phyloP scores from a whole-genome alignment of 2,329 filamentous ascomycete species.

The Colletotrichum lindemuthianum region DNA sequence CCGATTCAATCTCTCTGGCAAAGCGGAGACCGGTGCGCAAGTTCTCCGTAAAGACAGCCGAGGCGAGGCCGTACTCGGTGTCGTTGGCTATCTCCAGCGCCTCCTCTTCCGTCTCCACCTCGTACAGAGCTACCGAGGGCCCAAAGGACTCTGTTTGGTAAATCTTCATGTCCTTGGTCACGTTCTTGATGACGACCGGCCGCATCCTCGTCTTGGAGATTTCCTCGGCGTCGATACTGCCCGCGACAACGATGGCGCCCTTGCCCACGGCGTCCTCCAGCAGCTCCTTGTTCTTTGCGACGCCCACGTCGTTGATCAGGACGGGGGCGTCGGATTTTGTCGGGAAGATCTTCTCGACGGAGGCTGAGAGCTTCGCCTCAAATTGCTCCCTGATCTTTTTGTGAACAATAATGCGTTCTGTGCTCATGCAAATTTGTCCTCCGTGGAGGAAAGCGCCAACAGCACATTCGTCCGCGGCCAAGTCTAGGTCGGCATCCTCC shows the following conservation, averaged over 20 bases:
- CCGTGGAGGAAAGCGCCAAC: conserved; percentile 77
- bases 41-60: conserved; percentile 76
- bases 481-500: conserved; percentile 80
- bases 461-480: conserved; percentile 74
- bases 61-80: conserved; percentile 77
- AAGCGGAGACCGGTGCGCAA: conserved; percentile 64
- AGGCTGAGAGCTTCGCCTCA: conserved; percentile 51
- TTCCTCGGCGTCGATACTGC: conserved; percentile 44
- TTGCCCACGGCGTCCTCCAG: conserved; percentile 70
- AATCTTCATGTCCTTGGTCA: conserved; percentile 70
- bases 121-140: conserved; percentile 72
- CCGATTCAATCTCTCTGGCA: conserved; percentile 69
- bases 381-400: conserved; percentile 58
- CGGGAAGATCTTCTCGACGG: conserved; percentile 55
- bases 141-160: conserved; percentile 79
- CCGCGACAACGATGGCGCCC: conserved; percentile 62
- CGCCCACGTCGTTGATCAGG: conserved; percentile 74
- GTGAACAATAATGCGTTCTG: conserved; percentile 76
- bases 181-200: conserved; percentile 71
- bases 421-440: conserved; percentile 89
- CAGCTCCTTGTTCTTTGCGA: conserved; percentile 69
- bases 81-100: conserved; percentile 81
- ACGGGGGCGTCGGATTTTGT: conserved; percentile 73
- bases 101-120: conserved; percentile 72
- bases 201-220: conserved; percentile 55